Conservation (phyloP, 345 rosid genomes). For the Eucalyptus cloeziana region DNA sequence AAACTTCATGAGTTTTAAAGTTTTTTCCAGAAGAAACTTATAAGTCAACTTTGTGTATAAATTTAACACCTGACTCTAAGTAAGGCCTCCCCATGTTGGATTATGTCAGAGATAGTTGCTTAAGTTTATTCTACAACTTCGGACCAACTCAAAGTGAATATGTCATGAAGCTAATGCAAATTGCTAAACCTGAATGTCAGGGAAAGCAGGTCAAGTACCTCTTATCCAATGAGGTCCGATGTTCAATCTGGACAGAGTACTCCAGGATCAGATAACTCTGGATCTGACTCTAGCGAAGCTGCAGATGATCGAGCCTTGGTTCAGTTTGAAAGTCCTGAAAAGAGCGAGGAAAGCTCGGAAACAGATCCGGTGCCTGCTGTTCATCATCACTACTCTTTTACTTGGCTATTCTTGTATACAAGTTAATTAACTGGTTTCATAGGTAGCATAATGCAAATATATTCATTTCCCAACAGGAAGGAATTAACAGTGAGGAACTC, state of each 20-base stretch:
- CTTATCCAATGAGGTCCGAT: neutral
- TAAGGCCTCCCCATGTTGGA: neutral
- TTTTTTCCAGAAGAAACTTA: neutral
- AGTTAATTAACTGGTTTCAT: neutral
- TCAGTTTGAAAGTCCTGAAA: neutral
- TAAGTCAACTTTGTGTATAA: neutral
- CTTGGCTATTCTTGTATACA: neutral
- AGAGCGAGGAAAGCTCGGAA: neutral
- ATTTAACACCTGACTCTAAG: neutral
- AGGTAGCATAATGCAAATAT: neutral
- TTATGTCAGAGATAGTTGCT: neutral
- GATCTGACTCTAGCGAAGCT: neutral
- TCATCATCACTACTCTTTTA: neutral
- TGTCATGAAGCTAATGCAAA: neutral
- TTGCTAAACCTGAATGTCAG: neutral
- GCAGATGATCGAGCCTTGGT: neutral
- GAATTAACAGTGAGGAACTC: slow-evolving; percentile 22
- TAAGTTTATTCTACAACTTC: neutral
- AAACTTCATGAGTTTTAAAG: neutral
- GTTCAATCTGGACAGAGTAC: neutral
- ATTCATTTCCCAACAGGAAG: slow-evolving; percentile 33
- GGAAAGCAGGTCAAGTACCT: neutral
- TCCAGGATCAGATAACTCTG: neutral
- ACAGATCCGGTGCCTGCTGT: neutral
- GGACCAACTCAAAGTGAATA: neutral